Base-by-base conservation (phyloP, 2,329 filamentous ascomycete genomes). In the Plenodomus tracheiphilus region DNA sequence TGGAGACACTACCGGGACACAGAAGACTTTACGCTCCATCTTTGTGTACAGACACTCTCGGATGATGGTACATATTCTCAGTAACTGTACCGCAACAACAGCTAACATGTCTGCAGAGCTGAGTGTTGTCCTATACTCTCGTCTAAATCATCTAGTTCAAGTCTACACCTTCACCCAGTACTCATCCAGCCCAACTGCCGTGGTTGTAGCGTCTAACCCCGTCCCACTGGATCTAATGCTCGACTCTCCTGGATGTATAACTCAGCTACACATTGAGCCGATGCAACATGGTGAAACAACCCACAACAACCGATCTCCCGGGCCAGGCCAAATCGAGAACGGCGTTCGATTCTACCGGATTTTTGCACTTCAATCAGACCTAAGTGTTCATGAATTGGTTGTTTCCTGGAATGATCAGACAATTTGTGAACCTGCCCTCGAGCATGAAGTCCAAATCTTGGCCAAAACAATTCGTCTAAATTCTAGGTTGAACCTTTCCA, bases 1-100 rank as follows among this genome's bases (percentile, higher is more conserved):
- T 80, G 81, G 74, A 72, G 72, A 39, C 83, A 86, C 68, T 85
- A 79, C 58, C 74, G 79, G 37, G 75, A 80, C 47, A 56, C 71
- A 0, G 77, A 81, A 45, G 82, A 85, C 58, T 74, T 74, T 9
- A 81, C 77, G 22, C 64, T 85, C 25, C 71, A 70, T 17, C 47
- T 77, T 13, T 55, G 53, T 30, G 40, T 68, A 2, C 62, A 62
- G n/a, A 44, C 53, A 19, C 46, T 53, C 3, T 56, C 64, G 18
- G 66, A 70, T 5, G 55, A 72, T 40, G 65, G 72, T 76, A 65
- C 46, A 37, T 25, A 13, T 36, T 8, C 4, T 32, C 28, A 4
- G 13, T 4, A 32, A 4, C 6, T 11, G 4, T 15, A 4, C 28
- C 11, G 10, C 15, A 11, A 15, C 11, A 16, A 30, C 19, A 11